phyloP scores from a whole-genome alignment of 2,329 filamentous ascomycete genomes.

The Diaporthe citri region DNA sequence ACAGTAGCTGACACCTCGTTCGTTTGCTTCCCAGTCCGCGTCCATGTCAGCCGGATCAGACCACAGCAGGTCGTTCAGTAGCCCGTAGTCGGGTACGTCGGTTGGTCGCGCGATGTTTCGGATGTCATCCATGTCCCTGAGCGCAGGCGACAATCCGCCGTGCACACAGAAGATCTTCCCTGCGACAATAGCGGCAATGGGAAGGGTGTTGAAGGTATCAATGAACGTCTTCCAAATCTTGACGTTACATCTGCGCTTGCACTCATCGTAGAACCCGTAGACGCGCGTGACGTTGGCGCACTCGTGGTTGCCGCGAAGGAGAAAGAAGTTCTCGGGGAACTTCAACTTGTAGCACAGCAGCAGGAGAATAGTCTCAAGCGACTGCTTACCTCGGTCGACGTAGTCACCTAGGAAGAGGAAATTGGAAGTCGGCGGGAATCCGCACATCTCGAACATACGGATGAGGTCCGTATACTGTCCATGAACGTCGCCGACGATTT shows the following conservation, averaged over 20 bases:
- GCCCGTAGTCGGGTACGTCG: conserved; percentile 95
- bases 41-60: conserved; percentile 99
- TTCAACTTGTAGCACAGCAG: conserved; percentile 97
- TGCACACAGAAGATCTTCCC: conserved; percentile 99
- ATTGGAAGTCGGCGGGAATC: conserved; percentile 91
- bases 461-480: conserved; percentile 97
- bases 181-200: conserved; percentile 95
- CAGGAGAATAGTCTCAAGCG: conserved; percentile 91
- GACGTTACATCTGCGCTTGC: conserved; percentile 94
- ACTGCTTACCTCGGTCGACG: conserved; percentile 96
- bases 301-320: conserved; percentile 94
- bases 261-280: conserved; percentile 98
- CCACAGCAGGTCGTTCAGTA: conserved; percentile 96
- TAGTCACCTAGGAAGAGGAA: conserved; percentile 97
- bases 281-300: conserved; percentile 96
- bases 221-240: conserved; percentile 99
- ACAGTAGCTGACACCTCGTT: conserved; percentile 96
- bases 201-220: conserved; percentile 95
- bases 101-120: conserved; percentile 95
- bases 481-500: conserved; percentile 97
- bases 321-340: conserved; percentile 97
- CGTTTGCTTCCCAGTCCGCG: conserved; percentile 97
- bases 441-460: conserved; percentile 98
- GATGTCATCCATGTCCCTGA: conserved; percentile 98
- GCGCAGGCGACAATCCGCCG: conserved; percentile 89